These are phyloP conservation scores for Haberlea rhodopensis DNA, from an alignment of 257 asterid genomes.

Conservation along the genomic window DNA sequence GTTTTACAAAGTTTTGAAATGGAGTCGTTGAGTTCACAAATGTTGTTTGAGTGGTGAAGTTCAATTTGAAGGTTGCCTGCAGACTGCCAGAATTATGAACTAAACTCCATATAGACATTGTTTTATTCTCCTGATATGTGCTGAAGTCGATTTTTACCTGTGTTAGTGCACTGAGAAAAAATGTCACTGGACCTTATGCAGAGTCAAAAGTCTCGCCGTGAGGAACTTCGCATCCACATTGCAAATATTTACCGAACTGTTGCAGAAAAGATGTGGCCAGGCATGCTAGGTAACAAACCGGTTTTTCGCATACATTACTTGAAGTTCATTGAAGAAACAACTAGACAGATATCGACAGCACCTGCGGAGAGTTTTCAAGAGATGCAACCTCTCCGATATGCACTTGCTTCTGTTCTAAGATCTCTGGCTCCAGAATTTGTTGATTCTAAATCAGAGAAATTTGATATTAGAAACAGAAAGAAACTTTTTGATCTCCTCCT, in stretches of 20 bases:
- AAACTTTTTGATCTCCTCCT: slow-evolving; percentile 92
- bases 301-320: slow-evolving; percentile 95
- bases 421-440: slow-evolving; percentile 98
- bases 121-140: slow-evolving; percentile 1
- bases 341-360: slow-evolving; percentile 67
- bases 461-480: slow-evolving; percentile 88
- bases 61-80: slow-evolving; percentile 9
- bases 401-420: slow-evolving; percentile 92
- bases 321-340: slow-evolving; percentile 93
- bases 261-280: slow-evolving; percentile 97
- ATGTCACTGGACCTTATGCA: slow-evolving; percentile 33
- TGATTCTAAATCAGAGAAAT: slow-evolving; percentile 92
- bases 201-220: slow-evolving; percentile 97
- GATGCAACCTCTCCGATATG: slow-evolving; percentile 88
- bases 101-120: not conserved
- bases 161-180: slow-evolving; percentile 13
- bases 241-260: slow-evolving; percentile 88
- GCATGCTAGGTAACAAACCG: slow-evolving; percentile 89
- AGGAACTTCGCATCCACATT: slow-evolving; percentile 85
- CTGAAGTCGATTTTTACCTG: slow-evolving; percentile 21
- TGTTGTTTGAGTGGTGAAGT: slow-evolving; percentile 10
- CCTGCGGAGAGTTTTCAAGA: slow-evolving; percentile 85
- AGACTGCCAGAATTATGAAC: slow-evolving; percentile 13
- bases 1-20: slow-evolving; percentile 1
- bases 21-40: slow-evolving; percentile 6